phyloP scores from a whole-genome alignment of 2,329 filamentous ascomycete genomes.

The Claviceps digitariae region DNA sequence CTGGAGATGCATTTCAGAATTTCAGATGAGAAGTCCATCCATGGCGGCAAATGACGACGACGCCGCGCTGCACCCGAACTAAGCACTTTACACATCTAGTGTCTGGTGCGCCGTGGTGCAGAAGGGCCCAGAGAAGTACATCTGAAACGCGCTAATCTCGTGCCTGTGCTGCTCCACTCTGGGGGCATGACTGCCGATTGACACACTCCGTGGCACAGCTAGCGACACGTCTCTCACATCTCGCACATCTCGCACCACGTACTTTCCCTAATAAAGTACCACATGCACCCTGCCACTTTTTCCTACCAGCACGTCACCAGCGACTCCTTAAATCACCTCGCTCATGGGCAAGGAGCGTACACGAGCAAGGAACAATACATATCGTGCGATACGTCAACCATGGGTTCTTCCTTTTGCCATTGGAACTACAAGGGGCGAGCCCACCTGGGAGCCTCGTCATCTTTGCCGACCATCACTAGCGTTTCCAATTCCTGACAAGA shows the following conservation, averaged over 20 bases:
- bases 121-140: conserved; percentile 6
- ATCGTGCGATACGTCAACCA: neutral
- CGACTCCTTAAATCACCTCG: neutral
- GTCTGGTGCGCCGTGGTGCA: too few relatives aligned
- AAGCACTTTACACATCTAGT: neutral
- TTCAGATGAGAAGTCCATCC: too few relatives aligned
- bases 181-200: conserved; percentile 4
- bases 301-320: neutral
- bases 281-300: too few relatives aligned
- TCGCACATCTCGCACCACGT: too few relatives aligned
- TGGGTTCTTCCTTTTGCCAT: neutral
- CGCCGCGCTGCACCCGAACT: too few relatives aligned
- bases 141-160: conserved; percentile 12
- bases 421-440: neutral
- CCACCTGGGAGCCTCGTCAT: neutral
- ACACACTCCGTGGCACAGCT: conserved; percentile 4
- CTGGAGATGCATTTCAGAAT: too few relatives aligned
- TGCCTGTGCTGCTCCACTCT: conserved; percentile 3
- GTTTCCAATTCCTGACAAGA: neutral
- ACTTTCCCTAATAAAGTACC: too few relatives aligned
- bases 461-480: neutral
- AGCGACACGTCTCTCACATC: conserved; percentile 4
- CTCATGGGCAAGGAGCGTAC: too few relatives aligned
- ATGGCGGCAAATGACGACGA: too few relatives aligned
- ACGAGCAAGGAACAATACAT: neutral